Conservation (phyloP, 1,284 basidiomycete genomes). For the Phlebopus sp. region DNA sequence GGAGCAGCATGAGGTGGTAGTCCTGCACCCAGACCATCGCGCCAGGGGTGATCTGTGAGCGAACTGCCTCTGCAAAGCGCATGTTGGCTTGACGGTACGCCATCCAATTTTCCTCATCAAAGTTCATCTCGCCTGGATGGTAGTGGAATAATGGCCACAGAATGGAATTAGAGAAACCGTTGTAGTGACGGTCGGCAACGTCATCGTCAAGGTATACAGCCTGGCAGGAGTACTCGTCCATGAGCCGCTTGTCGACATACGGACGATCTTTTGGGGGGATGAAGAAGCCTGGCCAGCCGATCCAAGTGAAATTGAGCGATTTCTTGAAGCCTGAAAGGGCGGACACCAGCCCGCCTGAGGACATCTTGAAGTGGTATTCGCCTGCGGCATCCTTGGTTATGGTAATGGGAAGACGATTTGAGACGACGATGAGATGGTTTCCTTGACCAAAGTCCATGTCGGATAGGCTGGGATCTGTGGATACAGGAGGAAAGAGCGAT, state of each 20-base stretch:
- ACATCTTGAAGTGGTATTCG: conserved; percentile 97
- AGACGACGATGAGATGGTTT: conserved; percentile 90
- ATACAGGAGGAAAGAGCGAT: conserved; percentile 27
- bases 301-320: conserved; percentile 94
- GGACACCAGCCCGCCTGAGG: conserved; percentile 91
- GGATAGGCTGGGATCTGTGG: conserved; percentile 33
- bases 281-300: conserved; percentile 89
- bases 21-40: conserved; percentile 99
- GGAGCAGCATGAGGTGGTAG: conserved; percentile 97
- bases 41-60: conserved; percentile 73
- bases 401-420: conserved; percentile 91
- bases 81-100: conserved; percentile 97
- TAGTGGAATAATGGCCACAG: conserved; percentile 99
- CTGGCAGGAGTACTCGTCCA: conserved; percentile 95
- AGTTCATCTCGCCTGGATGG: conserved; percentile 99
- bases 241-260: conserved; percentile 82
- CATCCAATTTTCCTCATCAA: conserved; percentile 97
- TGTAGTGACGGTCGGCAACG: conserved; percentile 97
- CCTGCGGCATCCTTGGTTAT: conserved; percentile 85
- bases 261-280: conserved; percentile 87
- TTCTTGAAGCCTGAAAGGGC: conserved; percentile 96
- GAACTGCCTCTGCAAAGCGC: conserved; percentile 89
- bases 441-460: conserved; percentile 40
- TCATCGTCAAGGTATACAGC: conserved; percentile 98
- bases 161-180: conserved; percentile 98